These are phyloP conservation scores for Myxozyma sirexii DNA, from an alignment of 805 yeast genomes.

Conservation along the genomic window DNA sequence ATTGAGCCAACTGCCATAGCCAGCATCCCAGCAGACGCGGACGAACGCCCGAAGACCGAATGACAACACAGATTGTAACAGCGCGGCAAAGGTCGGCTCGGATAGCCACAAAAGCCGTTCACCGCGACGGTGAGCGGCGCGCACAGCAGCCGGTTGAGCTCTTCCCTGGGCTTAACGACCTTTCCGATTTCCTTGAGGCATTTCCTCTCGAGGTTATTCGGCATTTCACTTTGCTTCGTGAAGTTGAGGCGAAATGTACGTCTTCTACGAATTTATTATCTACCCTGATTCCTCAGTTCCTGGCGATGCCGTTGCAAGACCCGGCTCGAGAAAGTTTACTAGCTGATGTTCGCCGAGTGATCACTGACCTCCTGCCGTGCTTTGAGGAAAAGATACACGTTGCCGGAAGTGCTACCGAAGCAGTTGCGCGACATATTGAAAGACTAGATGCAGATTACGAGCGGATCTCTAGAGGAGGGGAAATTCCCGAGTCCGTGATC, in stretches of 20 bases:
- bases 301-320: conserved; percentile 36
- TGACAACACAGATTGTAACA: neutral
- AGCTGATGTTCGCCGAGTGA: conserved; percentile 46
- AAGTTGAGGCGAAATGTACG: conserved; percentile 92
- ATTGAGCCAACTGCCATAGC: neutral
- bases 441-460: conserved; percentile 82
- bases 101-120: conserved; percentile 23
- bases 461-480: conserved; percentile 63
- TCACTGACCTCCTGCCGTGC: conserved; percentile 81
- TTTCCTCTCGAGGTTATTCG: conserved; percentile 80
- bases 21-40: neutral
- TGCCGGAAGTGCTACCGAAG: conserved; percentile 85
- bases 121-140: conserved; percentile 3
- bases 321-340: conserved; percentile 41
- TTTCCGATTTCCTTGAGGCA: conserved; percentile 88
- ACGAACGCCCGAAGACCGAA: neutral
- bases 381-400: conserved; percentile 97
- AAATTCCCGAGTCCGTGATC: conserved; percentile 78
- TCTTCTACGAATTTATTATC: conserved; percentile 69
- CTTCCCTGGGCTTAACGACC: conserved; percentile 87
- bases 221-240: conserved; percentile 84
- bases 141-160: conserved; percentile 43
- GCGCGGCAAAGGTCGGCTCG: conserved; percentile 28
- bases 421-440: conserved; percentile 64
- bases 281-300: conserved; percentile 54